These are phyloP conservation scores for Apium graveolens DNA, from an alignment of 129 eudicot genomes.

Conservation along the genomic window DNA sequence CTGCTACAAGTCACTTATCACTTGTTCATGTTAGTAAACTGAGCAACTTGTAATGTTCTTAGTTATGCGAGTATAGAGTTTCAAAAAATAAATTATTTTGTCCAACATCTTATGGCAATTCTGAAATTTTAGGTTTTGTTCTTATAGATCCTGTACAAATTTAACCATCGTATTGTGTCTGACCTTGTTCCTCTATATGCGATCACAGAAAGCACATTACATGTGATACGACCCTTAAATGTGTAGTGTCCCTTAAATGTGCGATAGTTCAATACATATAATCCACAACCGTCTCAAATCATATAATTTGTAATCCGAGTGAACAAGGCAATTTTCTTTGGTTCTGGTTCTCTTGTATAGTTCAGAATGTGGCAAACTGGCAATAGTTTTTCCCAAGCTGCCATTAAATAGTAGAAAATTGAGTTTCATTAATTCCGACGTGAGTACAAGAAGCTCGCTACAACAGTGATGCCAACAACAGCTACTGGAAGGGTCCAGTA, in stretches of 20 bases:
- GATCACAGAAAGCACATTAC: too few relatives aligned
- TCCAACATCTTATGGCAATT: too few relatives aligned
- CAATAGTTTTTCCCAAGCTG: background rate
- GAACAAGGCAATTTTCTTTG: background rate
- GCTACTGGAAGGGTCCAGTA: slow-evolving; percentile 67
- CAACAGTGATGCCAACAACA: slow-evolving; percentile 49
- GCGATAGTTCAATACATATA: background rate
- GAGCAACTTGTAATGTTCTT: background rate
- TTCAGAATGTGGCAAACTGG: background rate
- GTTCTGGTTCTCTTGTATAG: background rate
- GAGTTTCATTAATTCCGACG: slow-evolving; percentile 38
- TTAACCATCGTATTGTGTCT: too few relatives aligned
- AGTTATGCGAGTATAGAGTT: background rate
- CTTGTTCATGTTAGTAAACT: background rate
- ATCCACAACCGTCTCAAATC: background rate
- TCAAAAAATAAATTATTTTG: background rate
- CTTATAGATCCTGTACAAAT: too few relatives aligned
- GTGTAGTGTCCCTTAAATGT: too few relatives aligned
- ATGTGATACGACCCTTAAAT: too few relatives aligned
- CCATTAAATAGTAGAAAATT: background rate
- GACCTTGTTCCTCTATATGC: too few relatives aligned
- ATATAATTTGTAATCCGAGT: background rate
- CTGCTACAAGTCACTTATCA: background rate
- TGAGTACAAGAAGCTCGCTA: slow-evolving; percentile 44
- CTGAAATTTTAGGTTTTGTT: too few relatives aligned